Percentiles rank a stretch among this genome's conserved stretches.
These are phyloP conservation scores for Halocafeteria seosinensis DNA, from an alignment of 108 stramenopile genomes.

Conservation along the genomic window DNA sequence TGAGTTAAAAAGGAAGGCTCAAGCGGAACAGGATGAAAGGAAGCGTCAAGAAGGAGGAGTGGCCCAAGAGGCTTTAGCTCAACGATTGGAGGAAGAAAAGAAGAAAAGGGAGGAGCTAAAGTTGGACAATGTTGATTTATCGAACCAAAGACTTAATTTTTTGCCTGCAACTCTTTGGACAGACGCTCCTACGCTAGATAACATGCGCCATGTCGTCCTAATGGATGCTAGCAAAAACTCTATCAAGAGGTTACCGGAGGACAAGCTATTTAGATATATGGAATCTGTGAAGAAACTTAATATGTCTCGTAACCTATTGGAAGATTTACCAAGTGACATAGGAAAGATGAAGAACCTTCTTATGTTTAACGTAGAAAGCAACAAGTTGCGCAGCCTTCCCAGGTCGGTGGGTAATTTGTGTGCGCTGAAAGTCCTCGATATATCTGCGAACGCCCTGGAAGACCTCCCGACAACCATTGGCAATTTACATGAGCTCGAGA, in stretches of 20 bases:
- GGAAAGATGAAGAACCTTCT: neutral
- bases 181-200: neutral
- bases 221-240: slow-evolving; percentile 5
- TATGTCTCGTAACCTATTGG: slow-evolving; percentile 7
- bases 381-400: neutral
- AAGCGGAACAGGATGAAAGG: neutral
- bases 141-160: neutral
- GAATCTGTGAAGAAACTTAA: neutral
- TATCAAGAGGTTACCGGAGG: neutral
- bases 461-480: neutral
- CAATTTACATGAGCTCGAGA: neutral
- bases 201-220: neutral
- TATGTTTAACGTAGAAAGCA: neutral
- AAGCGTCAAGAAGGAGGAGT: neutral
- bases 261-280: neutral
- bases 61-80: neutral
- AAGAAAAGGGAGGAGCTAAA: neutral
- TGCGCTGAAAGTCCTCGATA: neutral
- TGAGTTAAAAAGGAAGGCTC: neutral
- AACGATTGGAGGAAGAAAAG: neutral
- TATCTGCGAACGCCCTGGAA: neutral
- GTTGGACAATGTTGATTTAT: slow-evolving; percentile 2
- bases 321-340: neutral
- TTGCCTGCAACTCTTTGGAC: neutral
- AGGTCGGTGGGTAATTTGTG: neutral